These are phyloP conservation scores for Lentinula edodes DNA, from an alignment of 768 basidiomycete genomes.

Conservation along the genomic window DNA sequence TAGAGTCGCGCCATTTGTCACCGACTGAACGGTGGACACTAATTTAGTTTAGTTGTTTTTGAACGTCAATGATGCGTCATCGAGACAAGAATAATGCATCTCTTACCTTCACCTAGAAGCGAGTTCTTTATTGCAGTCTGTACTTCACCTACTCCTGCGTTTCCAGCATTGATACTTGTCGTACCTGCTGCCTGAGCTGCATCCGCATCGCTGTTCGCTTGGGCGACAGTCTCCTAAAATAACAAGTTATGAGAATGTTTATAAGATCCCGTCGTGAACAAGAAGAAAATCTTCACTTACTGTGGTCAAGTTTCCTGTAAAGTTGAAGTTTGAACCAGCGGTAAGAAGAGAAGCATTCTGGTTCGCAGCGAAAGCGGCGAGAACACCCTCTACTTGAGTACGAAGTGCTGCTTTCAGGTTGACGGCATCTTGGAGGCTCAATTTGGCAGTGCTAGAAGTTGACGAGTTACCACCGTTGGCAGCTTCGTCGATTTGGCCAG, in stretches of 20 bases:
- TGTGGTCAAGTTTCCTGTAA: conserved; percentile 8
- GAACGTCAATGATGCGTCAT: neutral
- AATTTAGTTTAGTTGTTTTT: neutral
- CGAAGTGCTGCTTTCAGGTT: conserved; percentile 19
- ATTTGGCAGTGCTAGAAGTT: conserved; percentile 9
- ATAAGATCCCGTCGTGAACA: neutral
- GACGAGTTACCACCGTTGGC: conserved; percentile 18
- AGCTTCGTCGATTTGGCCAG: conserved; percentile 16
- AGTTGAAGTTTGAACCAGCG: neutral
- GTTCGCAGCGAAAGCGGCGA: neutral
- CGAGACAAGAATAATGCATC: neutral
- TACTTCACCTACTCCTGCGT: conserved; percentile 16
- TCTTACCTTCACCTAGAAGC: conserved; percentile 15
- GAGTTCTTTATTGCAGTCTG: conserved; percentile 16
- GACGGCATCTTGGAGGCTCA: conserved; percentile 16
- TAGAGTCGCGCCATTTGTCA: neutral
- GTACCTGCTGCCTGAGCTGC: conserved; percentile 11
- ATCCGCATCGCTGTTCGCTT: conserved; percentile 13
- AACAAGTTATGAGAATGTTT: neutral
- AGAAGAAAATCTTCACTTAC: neutral
- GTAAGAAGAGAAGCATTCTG: conserved; percentile 2
- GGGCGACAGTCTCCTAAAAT: conserved; percentile 11
- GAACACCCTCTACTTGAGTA: conserved; percentile 10
- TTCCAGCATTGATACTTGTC: conserved; percentile 18
- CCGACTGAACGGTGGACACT: neutral